Base-by-base conservation (phyloP, 1,139 yeast species). In the Chernovozyma sophiae-reginae region DNA sequence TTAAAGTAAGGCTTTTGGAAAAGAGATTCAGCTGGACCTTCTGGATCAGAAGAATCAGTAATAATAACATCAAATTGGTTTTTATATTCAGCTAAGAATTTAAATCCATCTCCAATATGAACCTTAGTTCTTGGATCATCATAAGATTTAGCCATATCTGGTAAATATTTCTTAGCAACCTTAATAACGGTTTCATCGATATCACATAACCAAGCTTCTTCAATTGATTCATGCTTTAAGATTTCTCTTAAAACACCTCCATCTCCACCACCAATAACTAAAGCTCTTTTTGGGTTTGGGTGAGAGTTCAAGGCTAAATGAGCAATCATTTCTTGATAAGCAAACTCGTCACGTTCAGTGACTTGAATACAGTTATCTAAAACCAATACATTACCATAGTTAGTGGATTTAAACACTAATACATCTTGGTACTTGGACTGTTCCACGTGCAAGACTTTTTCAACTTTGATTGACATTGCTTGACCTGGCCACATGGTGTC, bases 211-310 rank as follows among this genome's bases (percentile, higher is more conserved):
- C 87, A 80, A 32, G 95, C 96, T 59, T 80, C 82, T 61, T 86
- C 95, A 43, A 89, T 83, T 42, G 77, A 63, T 38, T 77, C 78
- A 64, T 89, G 96, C 68, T 89, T 89, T 54, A 89, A 85, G 56
- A 87, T 78, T 65, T 89, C 97, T 63, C 97, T 77, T 55, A 89
- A 73, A 40, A 89, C 96, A 60, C 97, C 97, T 52, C 97, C 97
- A 56, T 89, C 97, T 52, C 97, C 97, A 47, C 97, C 97, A 41
- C 97, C 97, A 57, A 89, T 82, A 41, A 89, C 95, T 45, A 89
- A 71, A 24, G 92, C 96, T 56, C 74, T 80, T 71, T 84, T 85
- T 37, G 97, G 97, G 66, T 82, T 76, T 43, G 95, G 89, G 67
- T 89, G 97, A 32, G 94, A 79, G 76, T 84, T 85, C 65, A 89